Conservation (phyloP, 495 filamentous ascomycete species). For the Echria macrotheca region DNA sequence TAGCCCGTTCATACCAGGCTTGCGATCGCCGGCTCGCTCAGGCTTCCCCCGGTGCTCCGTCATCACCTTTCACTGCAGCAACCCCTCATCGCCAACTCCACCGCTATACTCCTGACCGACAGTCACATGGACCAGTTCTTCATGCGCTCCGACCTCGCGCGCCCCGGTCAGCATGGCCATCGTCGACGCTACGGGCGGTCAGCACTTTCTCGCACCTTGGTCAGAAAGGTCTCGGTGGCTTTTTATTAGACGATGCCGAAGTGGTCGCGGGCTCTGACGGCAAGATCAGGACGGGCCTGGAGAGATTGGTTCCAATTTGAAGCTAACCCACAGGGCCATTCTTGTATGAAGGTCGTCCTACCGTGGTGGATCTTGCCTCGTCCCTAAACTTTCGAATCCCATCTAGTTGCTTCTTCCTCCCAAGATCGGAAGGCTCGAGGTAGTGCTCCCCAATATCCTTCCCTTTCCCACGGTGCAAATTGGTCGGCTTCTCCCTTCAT, state of each 20-base stretch:
- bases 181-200: not conserved
- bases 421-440: not conserved
- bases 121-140: not conserved
- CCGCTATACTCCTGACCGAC: not conserved
- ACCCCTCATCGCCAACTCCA: not conserved
- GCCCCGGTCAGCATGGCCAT: not conserved
- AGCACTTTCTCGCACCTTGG: not conserved
- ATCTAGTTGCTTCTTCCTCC: constrained; percentile 1
- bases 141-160: not conserved
- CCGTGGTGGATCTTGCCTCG: constrained; percentile 1
- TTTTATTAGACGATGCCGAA: not conserved
- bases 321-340: not conserved
- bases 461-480: too few species aligned
- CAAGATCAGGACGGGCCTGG: not conserved
- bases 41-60: too few species aligned
- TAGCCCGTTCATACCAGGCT: too few species aligned
- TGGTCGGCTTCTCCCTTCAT: too few species aligned
- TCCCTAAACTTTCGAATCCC: not conserved
- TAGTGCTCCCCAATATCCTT: not conserved
- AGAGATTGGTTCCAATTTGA: constrained; percentile 1
- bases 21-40: too few species aligned
- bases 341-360: not conserved
- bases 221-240: not conserved
- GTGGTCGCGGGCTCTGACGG: not conserved
- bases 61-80: not conserved